Percentiles rank a stretch among this genome's conserved stretches.
These are phyloP conservation scores for Coemansia sp. DNA, from an alignment of 192 early-diverging fungal genomes.

Conservation along the genomic window DNA sequence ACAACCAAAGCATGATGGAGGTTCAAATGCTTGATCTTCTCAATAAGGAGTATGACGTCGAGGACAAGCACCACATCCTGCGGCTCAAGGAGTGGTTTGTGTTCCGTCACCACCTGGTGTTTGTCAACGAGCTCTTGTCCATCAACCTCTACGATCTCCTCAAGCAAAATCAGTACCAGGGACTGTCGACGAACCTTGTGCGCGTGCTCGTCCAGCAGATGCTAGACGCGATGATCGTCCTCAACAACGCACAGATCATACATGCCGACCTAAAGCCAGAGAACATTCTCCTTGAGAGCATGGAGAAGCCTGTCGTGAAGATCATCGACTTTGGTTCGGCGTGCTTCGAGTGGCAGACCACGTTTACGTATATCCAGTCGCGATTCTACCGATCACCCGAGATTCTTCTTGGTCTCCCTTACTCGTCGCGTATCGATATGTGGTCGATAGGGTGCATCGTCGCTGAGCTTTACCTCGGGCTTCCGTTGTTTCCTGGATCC, in stretches of 20 bases:
- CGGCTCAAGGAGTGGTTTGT: conserved; percentile 91
- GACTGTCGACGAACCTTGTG: conserved; percentile 90
- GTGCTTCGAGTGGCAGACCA: conserved; percentile 90
- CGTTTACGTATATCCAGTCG: conserved; percentile 98
- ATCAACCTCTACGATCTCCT: conserved; percentile 98
- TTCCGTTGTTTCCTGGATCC: conserved; percentile 93
- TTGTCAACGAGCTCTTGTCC: conserved; percentile 96
- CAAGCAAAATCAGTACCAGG: conserved; percentile 96
- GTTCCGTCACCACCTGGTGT: conserved; percentile 88
- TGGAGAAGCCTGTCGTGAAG: conserved; percentile 91
- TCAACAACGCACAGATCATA: conserved; percentile 88
- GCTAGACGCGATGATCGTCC: conserved; percentile 82
- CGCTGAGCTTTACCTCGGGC: conserved; percentile 91
- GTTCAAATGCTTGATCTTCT: conserved; percentile 90
- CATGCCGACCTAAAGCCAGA: conserved; percentile 99
- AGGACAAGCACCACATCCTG: conserved; percentile 88
- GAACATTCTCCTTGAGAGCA: conserved; percentile 87
- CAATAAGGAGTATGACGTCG: conserved; percentile 83
- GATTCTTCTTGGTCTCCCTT: conserved; percentile 90
- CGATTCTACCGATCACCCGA: conserved; percentile 97
- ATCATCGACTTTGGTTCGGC: conserved; percentile 99
- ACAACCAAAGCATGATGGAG: conserved; percentile 97
- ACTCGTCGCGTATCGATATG: conserved; percentile 94
- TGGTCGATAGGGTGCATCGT: conserved; percentile 99
- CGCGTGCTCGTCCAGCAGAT: conserved; percentile 92